Evolutionary conservation across 768 basidiomycete species (phyloP), one percentile per base, ranked within the genome.

Genomic region (Mycena kentingensis): DNA sequence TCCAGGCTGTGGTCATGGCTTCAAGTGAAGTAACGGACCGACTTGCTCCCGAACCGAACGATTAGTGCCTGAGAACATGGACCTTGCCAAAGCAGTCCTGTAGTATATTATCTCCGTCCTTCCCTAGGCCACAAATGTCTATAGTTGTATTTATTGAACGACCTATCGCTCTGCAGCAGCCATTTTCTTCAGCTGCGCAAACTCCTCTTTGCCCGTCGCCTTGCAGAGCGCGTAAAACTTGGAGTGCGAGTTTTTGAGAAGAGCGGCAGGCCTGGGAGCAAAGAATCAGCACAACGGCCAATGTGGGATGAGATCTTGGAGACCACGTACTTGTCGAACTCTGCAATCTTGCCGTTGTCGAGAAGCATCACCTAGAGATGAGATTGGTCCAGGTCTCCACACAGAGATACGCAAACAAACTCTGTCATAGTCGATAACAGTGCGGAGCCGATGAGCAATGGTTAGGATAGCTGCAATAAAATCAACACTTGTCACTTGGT

Each of bases 361-460:
- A 93, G 75, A 6, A 90, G 70, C 80, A 90, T 82, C 36, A 90
- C 82, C 88, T 90, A 37, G 21, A 13, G 42, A 34, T 7, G 35
- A 31, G 3, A 19, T n/a, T 28, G 46, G 44, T 39, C n/a, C 36
- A 44, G 21, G 21, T 25, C 2, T 19, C 19, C n/a, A 29, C 19
- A 22, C 11, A 13, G 22, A 48, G 45, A 41, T 7, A 12, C 28
- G 32, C 16, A 24, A 25, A 73, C 85, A 52, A 70, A 87, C 88
- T 58, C 85, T 79, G 65, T 93, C 86, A 59, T 92, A 93, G 62
- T 93, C 90, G 49, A 93, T 90, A 43, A 89, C 85, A 3, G 87
- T 88, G 4, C 85, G 77, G 49, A 90, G 73, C 10, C 86, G 81
- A 70, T 93, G 90, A 12, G 90, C 90, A 49, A 93, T 90, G 1